Conservation (phyloP, 306 rosid genomes). For the Spatholobus suberectus region DNA sequence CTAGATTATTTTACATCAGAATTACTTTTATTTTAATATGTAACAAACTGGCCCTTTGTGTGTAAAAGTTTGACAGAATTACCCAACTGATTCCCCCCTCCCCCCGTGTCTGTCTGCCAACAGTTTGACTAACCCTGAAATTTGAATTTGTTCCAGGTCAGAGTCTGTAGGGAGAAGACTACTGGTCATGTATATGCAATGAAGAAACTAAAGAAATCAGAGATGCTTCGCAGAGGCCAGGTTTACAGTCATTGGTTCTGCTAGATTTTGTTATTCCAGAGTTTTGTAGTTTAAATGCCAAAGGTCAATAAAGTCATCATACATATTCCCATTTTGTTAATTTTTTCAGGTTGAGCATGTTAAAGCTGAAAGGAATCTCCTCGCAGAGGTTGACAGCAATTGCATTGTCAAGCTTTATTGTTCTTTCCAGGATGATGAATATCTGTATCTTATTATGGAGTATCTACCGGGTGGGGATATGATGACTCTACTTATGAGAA, state of each 20-base stretch:
- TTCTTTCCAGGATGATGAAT: constrained; percentile 95
- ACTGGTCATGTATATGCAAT: constrained; percentile 91
- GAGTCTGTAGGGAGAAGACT: constrained; percentile 89
- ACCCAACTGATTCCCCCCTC: neutral
- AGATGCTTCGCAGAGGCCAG: constrained; percentile 99
- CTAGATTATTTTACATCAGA: too few relatives aligned
- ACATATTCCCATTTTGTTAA: constrained; percentile 27
- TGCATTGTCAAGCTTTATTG: constrained; percentile 96
- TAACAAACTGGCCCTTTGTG: too few relatives aligned
- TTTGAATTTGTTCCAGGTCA: constrained; percentile 75
- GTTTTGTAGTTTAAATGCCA: constrained; percentile 1
- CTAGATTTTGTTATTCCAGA: constrained; percentile 35
- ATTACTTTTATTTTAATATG: too few relatives aligned
- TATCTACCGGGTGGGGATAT: constrained; percentile 98
- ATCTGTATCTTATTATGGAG: constrained; percentile 95
- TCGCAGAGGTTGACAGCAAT: constrained; percentile 98
- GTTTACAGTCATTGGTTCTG: constrained; percentile 53
- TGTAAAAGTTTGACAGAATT: constrained; percentile 18
- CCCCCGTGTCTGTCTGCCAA: too few relatives aligned
- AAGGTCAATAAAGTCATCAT: constrained; percentile 31
- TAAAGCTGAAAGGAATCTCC: constrained; percentile 96
- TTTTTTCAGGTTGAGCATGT: constrained; percentile 90
- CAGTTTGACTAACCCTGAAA: too few relatives aligned
- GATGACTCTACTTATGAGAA: constrained; percentile 99
- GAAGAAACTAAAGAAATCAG: constrained; percentile 98